Conservation (phyloP, 1,139 yeast species). For the Suhomyces anneliseae region DNA sequence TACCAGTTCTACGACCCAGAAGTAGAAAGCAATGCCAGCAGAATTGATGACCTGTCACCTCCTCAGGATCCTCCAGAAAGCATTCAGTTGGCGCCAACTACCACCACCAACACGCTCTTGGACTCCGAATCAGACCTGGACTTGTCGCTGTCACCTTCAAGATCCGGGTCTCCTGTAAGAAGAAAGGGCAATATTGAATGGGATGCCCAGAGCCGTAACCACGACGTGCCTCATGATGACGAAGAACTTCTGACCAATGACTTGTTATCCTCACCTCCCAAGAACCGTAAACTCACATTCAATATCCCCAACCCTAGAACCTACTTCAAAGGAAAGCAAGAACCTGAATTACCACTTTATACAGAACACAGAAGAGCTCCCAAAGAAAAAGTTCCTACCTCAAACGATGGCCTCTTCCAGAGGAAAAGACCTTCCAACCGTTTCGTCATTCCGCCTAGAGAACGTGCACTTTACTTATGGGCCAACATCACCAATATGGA, state of each 20-base stretch:
- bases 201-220: background rate
- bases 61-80: background rate
- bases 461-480: slow-evolving; percentile 92
- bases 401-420: slow-evolving; percentile 1
- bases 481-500: slow-evolving; percentile 93
- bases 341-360: slow-evolving; percentile 7
- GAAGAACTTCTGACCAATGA: slow-evolving; percentile 7
- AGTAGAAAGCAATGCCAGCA: slow-evolving; percentile 16
- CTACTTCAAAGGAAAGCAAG: slow-evolving; percentile 4
- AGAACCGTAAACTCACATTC: slow-evolving; percentile 8
- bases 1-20: slow-evolving; percentile 44
- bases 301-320: slow-evolving; percentile 11
- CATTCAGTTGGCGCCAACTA: slow-evolving; percentile 1
- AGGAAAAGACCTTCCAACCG: slow-evolving; percentile 2
- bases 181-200: background rate
- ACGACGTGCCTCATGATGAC: slow-evolving; percentile 5
- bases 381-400: background rate
- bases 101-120: slow-evolving; percentile 17
- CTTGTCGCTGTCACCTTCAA: slow-evolving; percentile 24
- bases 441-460: slow-evolving; percentile 54
- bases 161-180: slow-evolving; percentile 3
- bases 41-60: background rate
- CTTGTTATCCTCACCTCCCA: slow-evolving; percentile 2
- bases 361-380: slow-evolving; percentile 6
- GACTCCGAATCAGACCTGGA: slow-evolving; percentile 42